Evolutionary conservation across 1,284 basidiomycete genomes (phyloP).

Genomic region (Coniferiporia sulphurascens): DNA sequence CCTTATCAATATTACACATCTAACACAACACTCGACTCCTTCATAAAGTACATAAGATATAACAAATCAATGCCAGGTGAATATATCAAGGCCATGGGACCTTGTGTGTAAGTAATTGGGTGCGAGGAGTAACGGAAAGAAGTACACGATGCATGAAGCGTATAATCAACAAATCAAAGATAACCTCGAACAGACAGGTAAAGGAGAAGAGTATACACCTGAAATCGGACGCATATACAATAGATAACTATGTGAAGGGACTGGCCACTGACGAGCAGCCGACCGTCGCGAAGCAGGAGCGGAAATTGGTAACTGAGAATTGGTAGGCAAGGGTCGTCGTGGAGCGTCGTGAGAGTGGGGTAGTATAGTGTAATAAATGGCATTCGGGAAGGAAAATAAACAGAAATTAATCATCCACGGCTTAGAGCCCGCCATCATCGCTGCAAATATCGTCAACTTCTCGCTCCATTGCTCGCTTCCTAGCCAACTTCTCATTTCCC

Average conservation of each 20-base stretch:
- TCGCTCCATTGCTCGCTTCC: constrained; percentile 12
- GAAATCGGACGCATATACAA: not conserved
- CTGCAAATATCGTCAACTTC: constrained; percentile 16
- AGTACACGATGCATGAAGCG: not conserved
- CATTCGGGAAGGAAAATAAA: too few relatives aligned
- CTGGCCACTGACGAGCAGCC: too few relatives aligned
- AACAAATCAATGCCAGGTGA: too few relatives aligned
- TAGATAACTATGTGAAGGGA: not conserved
- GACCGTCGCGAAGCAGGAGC: not conserved
- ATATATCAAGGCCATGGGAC: too few relatives aligned
- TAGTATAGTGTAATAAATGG: not conserved
- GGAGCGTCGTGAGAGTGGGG: not conserved
- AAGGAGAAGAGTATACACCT: not conserved
- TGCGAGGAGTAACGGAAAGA: not conserved
- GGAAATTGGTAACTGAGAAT: not conserved
- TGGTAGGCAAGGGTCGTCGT: not conserved
- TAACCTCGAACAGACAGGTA: not conserved
- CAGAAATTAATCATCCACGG: not conserved
- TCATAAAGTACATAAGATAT: too few relatives aligned
- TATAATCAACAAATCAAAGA: not conserved
- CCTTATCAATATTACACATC: too few relatives aligned
- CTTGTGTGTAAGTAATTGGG: not conserved
- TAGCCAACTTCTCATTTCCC: not conserved
- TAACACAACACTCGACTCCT: not conserved
- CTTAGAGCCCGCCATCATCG: constrained; percentile 1